Evolutionary conservation across 441 rosid species (phyloP).

Genomic region (Adansonia madagascariensis): DNA sequence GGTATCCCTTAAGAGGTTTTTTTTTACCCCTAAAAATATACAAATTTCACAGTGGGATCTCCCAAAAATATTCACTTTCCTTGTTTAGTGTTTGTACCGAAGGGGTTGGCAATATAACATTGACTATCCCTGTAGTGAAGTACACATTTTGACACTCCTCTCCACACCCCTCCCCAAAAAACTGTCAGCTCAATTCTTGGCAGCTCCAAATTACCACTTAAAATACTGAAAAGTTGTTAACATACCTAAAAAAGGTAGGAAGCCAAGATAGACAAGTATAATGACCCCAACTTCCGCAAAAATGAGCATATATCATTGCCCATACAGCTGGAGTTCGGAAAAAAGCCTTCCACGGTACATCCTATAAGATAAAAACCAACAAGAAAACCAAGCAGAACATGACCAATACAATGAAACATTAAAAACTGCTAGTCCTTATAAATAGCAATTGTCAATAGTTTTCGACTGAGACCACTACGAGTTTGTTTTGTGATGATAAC

Average conservation of each 20-base stretch:
- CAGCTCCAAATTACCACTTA: neutral
- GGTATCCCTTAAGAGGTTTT: neutral
- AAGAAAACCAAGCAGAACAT: conserved; percentile 27
- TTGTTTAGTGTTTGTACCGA: neutral
- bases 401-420: conserved; percentile 13
- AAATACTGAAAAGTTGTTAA: conserved; percentile 11
- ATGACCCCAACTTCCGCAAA: conserved; percentile 99
- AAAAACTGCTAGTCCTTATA: neutral
- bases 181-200: neutral
- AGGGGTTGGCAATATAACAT: neutral
- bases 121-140: neutral
- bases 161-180: neutral
- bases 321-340: conserved; percentile 71
- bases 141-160: neutral
- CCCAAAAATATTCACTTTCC: neutral
- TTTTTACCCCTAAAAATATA: neutral
- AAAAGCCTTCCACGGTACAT: conserved; percentile 86
- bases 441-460: neutral
- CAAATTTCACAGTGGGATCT: neutral
- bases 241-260: conserved; percentile 66
- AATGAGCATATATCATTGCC: conserved; percentile 97
- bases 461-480: neutral
- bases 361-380: conserved; percentile 50
- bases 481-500: conserved; percentile 8
- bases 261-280: conserved; percentile 94